Conservation (phyloP, 345 rosid genomes). For the Ailanthus altissimus region DNA sequence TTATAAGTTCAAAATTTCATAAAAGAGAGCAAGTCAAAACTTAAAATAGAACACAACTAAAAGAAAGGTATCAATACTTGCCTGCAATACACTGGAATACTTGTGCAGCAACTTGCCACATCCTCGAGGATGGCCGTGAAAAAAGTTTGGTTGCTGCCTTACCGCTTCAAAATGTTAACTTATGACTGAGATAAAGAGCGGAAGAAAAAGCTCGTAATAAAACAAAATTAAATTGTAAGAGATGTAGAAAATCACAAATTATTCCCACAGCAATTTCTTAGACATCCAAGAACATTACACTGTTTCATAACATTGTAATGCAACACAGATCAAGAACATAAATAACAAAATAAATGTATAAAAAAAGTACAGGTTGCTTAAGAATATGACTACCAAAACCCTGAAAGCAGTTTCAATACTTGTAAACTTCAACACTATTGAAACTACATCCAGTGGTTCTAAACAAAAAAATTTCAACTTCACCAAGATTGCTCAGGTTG, state of each 20-base stretch:
- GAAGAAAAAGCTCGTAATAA: neutral
- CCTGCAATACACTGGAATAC: too few relatives aligned
- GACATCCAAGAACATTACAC: neutral
- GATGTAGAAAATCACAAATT: neutral
- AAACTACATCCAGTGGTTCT: neutral
- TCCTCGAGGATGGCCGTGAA: too few relatives aligned
- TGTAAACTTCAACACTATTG: neutral
- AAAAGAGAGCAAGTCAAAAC: too few relatives aligned
- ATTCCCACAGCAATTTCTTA: neutral
- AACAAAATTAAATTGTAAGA: too few relatives aligned
- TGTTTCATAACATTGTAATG: neutral
- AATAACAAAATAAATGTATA: neutral
- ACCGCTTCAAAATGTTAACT: too few relatives aligned
- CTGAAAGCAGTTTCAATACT: neutral
- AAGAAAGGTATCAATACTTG: too few relatives aligned
- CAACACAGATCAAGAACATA: neutral
- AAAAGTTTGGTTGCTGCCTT: too few relatives aligned
- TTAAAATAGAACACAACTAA: too few relatives aligned
- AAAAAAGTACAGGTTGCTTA: neutral
- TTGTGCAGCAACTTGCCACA: too few relatives aligned
- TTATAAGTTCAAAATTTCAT: too few relatives aligned
- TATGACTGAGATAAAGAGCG: too few relatives aligned
- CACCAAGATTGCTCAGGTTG: neutral
- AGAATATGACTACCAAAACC: neutral
- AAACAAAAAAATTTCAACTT: neutral